Evolutionary conservation across 495 filamentous ascomycete genomes (phyloP), one percentile per base, ranked within the genome.

Genomic region (Letharia columbiana): DNA sequence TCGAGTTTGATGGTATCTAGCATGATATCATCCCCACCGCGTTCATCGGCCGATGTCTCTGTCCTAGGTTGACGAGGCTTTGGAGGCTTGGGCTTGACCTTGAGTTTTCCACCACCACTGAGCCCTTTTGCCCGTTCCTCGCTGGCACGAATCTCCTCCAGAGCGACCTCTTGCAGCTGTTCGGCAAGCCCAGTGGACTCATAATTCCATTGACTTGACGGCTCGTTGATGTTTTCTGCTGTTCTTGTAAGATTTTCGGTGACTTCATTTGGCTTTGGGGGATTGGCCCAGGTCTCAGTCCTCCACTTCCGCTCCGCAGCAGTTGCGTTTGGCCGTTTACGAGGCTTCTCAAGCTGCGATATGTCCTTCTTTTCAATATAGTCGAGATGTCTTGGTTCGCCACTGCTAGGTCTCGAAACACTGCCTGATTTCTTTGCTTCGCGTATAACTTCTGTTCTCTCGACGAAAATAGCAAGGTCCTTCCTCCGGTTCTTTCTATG

Each of bases 131-230:
- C 63, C 73, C 69, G 57, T 76, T 79, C 23, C 75, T 62, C n/a
- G 45, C 33, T 31, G 35, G 57, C 12, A 28, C 42, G 33, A 20
- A 61, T 65, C 60, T 71, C 69, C 63, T 82, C 77, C 58, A 82
- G 68, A n/a, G 79, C 79, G 63, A 83, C 71, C 58, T 76, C 70
- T 66, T 83, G 79, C 33, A 83, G 74, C 45, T 83, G 76, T 50
- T 64, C 68, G 8, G 77, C 80, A 35, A 84, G 70, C 23, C 75
- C 72, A 11, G 79, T 76, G 12, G 80, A 79, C 56, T 78, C 75
- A 56, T 77, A 73, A 15, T 81, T 76, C 78, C 78, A 80, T 17
- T 71, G 75, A 40, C 66, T 77, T 6, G 66, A 58, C 20, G 64
- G 56, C 8, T 62, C 52, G 6, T 67, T 56, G 44, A 69, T 52